These are phyloP conservation scores for Agrocybe praecox DNA, from an alignment of 768 basidiomycete genomes.

Conservation along the genomic window DNA sequence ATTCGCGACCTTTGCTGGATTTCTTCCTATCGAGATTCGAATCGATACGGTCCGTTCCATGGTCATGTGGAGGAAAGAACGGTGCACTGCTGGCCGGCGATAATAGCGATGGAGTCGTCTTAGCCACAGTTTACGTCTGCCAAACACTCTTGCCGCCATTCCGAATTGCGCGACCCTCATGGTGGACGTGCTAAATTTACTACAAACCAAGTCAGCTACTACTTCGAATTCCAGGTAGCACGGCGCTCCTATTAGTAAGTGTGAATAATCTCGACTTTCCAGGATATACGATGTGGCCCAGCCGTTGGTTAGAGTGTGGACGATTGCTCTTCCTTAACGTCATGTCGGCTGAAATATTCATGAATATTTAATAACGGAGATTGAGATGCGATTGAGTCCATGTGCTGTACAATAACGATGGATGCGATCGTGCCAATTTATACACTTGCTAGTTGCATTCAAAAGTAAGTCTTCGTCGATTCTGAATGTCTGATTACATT, in stretches of 20 bases:
- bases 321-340: background rate
- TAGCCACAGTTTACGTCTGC: background rate
- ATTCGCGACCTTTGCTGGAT: background rate
- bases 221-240: constrained; percentile 2
- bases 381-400: background rate
- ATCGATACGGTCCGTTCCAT: background rate
- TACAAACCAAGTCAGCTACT: background rate
- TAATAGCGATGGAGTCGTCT: background rate
- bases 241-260: constrained; percentile 2
- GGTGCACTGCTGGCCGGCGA: background rate
- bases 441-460: too few relatives aligned
- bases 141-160: background rate
- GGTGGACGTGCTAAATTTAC: constrained; percentile 8
- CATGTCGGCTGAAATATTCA: background rate
- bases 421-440: background rate
- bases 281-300: background rate
- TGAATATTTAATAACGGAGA: background rate
- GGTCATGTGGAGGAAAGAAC: constrained; percentile 2
- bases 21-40: background rate
- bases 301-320: background rate
- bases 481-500: too few relatives aligned
- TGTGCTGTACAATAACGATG: background rate
- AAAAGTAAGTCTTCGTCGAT: too few relatives aligned
- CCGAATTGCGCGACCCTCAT: constrained; percentile 6
- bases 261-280: constrained; percentile 1